Evolutionary conservation across 2,329 filamentous ascomycete genomes (phyloP).

Genomic region (Polytolypa hystricis): DNA sequence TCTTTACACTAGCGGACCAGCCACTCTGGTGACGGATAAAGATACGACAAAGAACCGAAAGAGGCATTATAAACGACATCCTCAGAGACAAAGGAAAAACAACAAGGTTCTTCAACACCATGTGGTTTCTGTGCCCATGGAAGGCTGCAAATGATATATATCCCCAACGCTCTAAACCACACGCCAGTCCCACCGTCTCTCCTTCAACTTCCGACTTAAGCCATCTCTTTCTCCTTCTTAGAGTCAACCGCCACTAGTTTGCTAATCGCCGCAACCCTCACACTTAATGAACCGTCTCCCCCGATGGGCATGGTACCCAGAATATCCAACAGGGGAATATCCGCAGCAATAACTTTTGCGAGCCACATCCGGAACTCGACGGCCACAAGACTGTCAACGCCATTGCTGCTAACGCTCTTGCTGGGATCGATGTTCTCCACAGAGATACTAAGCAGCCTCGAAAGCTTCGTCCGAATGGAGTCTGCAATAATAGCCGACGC

Average conservation of each 20-base stretch:
- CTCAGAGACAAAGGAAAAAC: too few species aligned
- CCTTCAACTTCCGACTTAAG: too few species aligned
- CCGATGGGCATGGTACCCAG: constrained; percentile 5
- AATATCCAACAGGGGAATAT: constrained; percentile 12
- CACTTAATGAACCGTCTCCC: neutral
- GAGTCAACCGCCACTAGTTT: neutral
- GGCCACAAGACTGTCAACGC: constrained; percentile 21
- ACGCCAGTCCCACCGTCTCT: too few species aligned
- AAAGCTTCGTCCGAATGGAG: constrained; percentile 13
- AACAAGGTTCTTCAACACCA: too few species aligned
- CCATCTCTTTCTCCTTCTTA: constrained; percentile 6
- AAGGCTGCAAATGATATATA: too few species aligned
- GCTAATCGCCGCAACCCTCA: neutral
- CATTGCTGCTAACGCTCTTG: constrained; percentile 15
- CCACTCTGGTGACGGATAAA: too few species aligned
- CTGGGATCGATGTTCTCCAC: constrained; percentile 16
- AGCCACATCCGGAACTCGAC: constrained; percentile 24
- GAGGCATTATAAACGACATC: too few species aligned
- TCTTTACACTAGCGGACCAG: too few species aligned
- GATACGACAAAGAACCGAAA: too few species aligned
- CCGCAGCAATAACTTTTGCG: constrained; percentile 18
- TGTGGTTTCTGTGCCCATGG: too few species aligned
- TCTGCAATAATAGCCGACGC: constrained; percentile 11
- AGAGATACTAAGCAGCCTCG: constrained; percentile 15
- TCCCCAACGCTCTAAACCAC: too few species aligned